phyloP scores from a whole-genome alignment of 2,329 filamentous ascomycete species.

The Botrytis fabae region DNA sequence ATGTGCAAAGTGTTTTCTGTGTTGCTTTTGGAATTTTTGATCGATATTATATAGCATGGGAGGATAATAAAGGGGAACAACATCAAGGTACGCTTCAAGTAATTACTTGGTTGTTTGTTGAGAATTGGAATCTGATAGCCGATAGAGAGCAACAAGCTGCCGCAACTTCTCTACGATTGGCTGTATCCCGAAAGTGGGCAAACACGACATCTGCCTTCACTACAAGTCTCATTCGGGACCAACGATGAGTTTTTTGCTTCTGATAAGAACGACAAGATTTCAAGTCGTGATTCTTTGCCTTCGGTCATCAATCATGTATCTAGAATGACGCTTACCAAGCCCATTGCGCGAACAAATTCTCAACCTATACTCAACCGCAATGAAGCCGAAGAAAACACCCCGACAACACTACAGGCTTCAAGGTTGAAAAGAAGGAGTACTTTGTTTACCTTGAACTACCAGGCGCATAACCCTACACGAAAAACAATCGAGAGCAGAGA shows the following conservation, averaged over 20 bases:
- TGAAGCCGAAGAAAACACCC: not conserved
- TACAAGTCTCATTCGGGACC: not conserved
- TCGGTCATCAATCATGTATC: not conserved
- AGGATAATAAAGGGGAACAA: not conserved
- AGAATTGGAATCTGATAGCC: not conserved
- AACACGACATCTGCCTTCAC: not conserved
- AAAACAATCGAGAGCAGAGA: not conserved
- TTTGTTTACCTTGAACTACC: not conserved
- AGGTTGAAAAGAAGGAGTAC: not conserved
- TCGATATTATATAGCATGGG: not conserved
- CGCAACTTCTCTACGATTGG: not conserved
- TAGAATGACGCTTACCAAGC: not conserved
- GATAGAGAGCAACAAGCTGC: not conserved
- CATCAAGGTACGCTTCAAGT: not conserved
- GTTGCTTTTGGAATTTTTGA: not conserved
- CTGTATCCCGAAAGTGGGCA: not conserved
- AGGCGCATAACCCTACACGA: not conserved
- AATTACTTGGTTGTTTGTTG: not conserved
- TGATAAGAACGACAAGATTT: not conserved
- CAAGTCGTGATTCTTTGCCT: not conserved
- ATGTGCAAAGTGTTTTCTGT: not conserved
- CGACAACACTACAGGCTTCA: not conserved
- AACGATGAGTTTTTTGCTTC: not conserved
- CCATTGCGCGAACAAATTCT: not conserved
- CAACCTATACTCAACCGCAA: not conserved